A percentile compares a stretch with the other conserved stretches of the same genome.
These are phyloP conservation scores for Neurospora hispaniola DNA, from an alignment of 495 filamentous ascomycete species.

Conservation along the genomic window DNA sequence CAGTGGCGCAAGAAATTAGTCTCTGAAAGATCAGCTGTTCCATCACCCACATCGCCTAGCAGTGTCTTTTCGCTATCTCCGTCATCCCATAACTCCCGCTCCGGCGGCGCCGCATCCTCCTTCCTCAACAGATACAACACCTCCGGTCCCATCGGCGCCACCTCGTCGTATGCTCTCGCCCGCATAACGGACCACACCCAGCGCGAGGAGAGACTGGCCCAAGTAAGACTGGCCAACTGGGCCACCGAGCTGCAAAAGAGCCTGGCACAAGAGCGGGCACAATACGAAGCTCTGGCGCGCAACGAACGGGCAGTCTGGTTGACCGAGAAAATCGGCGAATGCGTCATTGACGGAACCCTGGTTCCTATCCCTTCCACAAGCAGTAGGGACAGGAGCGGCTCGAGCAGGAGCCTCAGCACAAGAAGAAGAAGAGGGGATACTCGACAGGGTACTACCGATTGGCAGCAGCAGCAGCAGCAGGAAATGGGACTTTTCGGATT, in stretches of 20 bases:
- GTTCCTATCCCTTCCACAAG: constrained; percentile 27
- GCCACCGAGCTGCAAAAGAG: constrained; percentile 79
- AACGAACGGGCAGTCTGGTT: constrained; percentile 74
- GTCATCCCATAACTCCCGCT: background rate
- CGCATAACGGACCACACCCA: constrained; percentile 61
- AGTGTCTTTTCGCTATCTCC: background rate
- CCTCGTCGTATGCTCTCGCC: constrained; percentile 57
- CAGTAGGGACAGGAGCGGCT: background rate
- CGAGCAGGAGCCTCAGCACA: background rate
- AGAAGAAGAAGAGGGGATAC: background rate
- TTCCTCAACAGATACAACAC: constrained; percentile 11
- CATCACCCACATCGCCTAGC: constrained; percentile 1
- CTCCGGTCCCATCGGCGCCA: constrained; percentile 21
- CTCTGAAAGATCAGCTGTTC: constrained; percentile 4
- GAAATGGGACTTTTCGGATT: background rate
- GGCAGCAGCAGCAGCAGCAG: constrained; percentile 4
- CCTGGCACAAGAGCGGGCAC: constrained; percentile 66
- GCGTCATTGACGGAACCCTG: constrained; percentile 59
- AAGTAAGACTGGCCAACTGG: constrained; percentile 79
- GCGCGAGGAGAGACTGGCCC: constrained; percentile 62
- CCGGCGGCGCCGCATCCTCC: background rate
- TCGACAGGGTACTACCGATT: background rate
- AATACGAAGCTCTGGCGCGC: constrained; percentile 59
- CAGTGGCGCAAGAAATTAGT: constrained; percentile 40
- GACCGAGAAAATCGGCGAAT: constrained; percentile 62